Conservation (phyloP, 768 basidiomycete species). For the Phylloporus sp. region DNA sequence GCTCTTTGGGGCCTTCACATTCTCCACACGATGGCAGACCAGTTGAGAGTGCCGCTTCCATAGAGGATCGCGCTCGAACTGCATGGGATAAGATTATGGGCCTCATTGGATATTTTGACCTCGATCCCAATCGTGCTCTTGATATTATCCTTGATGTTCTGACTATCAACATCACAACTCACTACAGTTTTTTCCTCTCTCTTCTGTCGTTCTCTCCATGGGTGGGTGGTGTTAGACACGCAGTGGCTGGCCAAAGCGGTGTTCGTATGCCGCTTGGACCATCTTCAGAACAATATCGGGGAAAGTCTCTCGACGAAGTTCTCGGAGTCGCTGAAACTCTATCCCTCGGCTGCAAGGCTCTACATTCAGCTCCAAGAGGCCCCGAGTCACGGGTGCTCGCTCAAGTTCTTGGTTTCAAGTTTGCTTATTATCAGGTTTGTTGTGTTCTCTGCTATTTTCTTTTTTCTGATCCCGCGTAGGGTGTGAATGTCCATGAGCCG, state of each 20-base stretch:
- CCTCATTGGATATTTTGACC: conserved; percentile 92
- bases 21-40: conserved; percentile 63
- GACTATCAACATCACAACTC: conserved; percentile 73
- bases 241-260: conserved; percentile 23
- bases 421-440: conserved; percentile 81
- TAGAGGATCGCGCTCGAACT: conserved; percentile 60
- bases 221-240: conserved; percentile 49
- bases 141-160: conserved; percentile 93
- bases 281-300: conserved; percentile 42
- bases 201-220: conserved; percentile 87
- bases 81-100: conserved; percentile 85
- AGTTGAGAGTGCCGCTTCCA: conserved; percentile 51
- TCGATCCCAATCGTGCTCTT: conserved; percentile 91
- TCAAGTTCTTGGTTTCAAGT: conserved; percentile 98
- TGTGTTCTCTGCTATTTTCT: background rate
- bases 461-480: conserved; percentile 34
- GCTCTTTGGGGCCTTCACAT: conserved; percentile 72
- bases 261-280: conserved; percentile 38
- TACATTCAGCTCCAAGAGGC: conserved; percentile 15
- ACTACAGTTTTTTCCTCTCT: conserved; percentile 86
- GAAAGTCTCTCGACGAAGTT: conserved; percentile 66
- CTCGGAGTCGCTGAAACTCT: conserved; percentile 48
- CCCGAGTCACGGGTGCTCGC: conserved; percentile 62
- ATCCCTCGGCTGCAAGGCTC: conserved; percentile 3
- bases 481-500: conserved; percentile 53